Evolutionary conservation across 2,329 filamentous ascomycete species (phyloP), one percentile per base, ranked within the genome.

Genomic region (Pseudogymnoascus sp.): DNA sequence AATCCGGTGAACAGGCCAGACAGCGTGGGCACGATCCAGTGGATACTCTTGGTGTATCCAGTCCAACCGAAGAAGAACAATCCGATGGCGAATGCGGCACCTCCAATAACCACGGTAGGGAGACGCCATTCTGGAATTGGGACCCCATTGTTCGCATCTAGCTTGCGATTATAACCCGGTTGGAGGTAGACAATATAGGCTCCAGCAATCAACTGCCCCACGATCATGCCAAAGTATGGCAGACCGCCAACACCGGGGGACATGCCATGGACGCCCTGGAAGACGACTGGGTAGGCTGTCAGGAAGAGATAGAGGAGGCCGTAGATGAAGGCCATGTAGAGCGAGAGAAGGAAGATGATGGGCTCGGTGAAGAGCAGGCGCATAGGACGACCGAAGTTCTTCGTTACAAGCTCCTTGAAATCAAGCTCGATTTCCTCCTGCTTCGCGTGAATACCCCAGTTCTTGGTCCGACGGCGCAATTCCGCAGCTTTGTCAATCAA

Each of bases 211-310:
- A 93, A 64, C 70, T 91, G 82, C 53, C 90, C 90, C 7, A 79
- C 68, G 59, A 94, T 83, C 86, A 96, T 90, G 60, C 91, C 91
- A 68, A 96, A 90, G 72, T 91, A 96, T 4, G 90, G 85, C 4
- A 96, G 79, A 1, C 91, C 91, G 3, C 85, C 82, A 15, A 89
- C 74, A 61, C 91, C 91, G 1, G 80, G 69, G 35, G 76, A 83
- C 76, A 93, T 87, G 66, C 82, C 80, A 72, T 96, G 88, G 4
- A 91, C 79, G 28, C 80, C 77, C 64, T 87, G 78, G 75, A 94
- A 96, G 57, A 95, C 88, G 47, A 94, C 82, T 0, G 89, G 87
- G 68, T 95, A 95, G 1, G 90, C 89, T 0, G 90, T 92, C 59
- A 96, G 79, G 77, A 94, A 94, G 25, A 93, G 85, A 70, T 94